Conservation (phyloP, 805 yeast species). For the Cyberlindnera lachancei region DNA sequence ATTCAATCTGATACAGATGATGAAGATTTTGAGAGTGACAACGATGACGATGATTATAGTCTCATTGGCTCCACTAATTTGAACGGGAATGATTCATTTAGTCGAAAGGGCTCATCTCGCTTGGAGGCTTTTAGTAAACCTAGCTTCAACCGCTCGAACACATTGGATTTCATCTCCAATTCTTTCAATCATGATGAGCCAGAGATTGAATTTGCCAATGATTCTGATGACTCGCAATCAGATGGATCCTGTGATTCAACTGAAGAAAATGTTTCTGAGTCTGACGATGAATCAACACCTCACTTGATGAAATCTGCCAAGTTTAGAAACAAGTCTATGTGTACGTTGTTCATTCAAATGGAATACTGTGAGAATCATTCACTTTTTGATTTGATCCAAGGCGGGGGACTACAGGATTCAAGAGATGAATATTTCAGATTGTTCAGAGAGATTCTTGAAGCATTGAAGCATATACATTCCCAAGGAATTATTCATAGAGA, state of each 20-base stretch:
- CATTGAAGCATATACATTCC: constrained; percentile 81
- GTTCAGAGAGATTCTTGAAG: constrained; percentile 82
- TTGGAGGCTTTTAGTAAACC: constrained; percentile 15
- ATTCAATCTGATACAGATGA: constrained; percentile 26
- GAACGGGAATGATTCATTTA: no score
- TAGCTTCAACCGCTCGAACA: constrained; percentile 25
- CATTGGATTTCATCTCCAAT: constrained; percentile 62
- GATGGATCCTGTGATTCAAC: constrained; percentile 15
- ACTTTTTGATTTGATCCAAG: constrained; percentile 67
- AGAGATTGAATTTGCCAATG: constrained; percentile 44
- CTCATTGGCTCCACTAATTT: not conserved
- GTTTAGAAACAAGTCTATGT: constrained; percentile 30
- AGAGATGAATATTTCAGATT: constrained; percentile 86
- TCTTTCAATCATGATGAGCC: constrained; percentile 41
- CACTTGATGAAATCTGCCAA: constrained; percentile 14
- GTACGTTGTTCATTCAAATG: constrained; percentile 93
- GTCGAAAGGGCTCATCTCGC: no score
- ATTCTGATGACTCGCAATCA: constrained; percentile 17
- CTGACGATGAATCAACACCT: constrained; percentile 6
- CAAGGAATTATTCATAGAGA: constrained; percentile 95
- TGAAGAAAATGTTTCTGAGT: constrained; percentile 17
- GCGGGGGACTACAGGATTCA: constrained; percentile 62
- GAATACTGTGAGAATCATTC: constrained; percentile 97
- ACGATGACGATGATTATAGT: constrained; percentile 1
- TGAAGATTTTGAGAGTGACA: constrained; percentile 8